phyloP scores from a whole-genome alignment of 805 yeast species.

The Vanderwaltozyma verrucispora region DNA sequence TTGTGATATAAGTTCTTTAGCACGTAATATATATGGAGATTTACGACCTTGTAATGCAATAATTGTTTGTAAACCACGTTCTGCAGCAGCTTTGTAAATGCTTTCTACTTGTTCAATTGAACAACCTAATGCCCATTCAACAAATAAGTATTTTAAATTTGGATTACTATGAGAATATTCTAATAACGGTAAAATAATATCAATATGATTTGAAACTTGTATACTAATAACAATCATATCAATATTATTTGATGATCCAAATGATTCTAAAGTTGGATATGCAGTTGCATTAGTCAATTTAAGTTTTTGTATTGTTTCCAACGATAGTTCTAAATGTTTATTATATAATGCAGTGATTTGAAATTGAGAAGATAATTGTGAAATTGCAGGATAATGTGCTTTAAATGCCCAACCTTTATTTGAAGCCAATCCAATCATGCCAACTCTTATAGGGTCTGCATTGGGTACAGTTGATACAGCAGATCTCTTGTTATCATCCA shows the following conservation, averaged over 20 bases:
- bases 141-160: slow-evolving; percentile 18
- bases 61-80: slow-evolving; percentile 21
- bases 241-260: slow-evolving; percentile 15
- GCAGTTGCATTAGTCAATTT: slow-evolving; percentile 20
- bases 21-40: slow-evolving; percentile 24
- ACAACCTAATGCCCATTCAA: slow-evolving; percentile 24
- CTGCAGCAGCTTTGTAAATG: slow-evolving; percentile 17
- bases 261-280: slow-evolving; percentile 16
- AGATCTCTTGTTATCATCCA: slow-evolving; percentile 23
- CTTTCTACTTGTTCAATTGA: slow-evolving; percentile 18
- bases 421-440: slow-evolving; percentile 20
- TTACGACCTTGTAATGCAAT: slow-evolving; percentile 25
- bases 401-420: slow-evolving; percentile 25
- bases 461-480: slow-evolving; percentile 24
- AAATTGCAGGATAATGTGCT: slow-evolving; percentile 23
- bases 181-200: slow-evolving; percentile 12
- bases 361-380: slow-evolving; percentile 24
- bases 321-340: slow-evolving; percentile 12
- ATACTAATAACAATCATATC: slow-evolving; percentile 23
- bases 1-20: slow-evolving; percentile 22
- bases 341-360: slow-evolving; percentile 21
- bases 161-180: slow-evolving; percentile 15
- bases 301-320: slow-evolving; percentile 16
- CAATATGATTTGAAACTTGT: slow-evolving; percentile 14
- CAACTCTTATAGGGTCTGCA: slow-evolving; percentile 21